Percentiles rank a stretch among this genome's conserved stretches.
phyloP scores from a whole-genome alignment of 768 basidiomycete genomes.

The Sistotremastrum niveocremeum region DNA sequence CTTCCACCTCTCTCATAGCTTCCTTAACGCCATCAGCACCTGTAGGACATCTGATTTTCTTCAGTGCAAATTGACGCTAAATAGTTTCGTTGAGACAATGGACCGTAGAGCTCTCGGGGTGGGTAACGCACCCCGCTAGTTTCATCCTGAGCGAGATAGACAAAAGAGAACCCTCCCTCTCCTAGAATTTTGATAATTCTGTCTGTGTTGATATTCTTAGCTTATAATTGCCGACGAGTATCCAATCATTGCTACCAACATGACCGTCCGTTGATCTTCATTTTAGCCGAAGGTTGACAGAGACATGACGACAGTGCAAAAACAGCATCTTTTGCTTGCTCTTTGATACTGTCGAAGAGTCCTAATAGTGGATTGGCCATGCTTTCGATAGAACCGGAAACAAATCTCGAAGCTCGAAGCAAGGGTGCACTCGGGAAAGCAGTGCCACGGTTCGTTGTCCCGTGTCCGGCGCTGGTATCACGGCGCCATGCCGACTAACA shows the following conservation, averaged over 20 bases:
- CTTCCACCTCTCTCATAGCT: constrained; percentile 82
- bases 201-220: constrained; percentile 24
- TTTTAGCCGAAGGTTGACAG: constrained; percentile 67
- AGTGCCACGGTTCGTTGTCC: neutral
- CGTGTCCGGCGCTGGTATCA: neutral
- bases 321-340: constrained; percentile 70
- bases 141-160: constrained; percentile 80
- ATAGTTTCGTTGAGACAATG: constrained; percentile 15
- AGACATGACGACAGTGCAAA: constrained; percentile 73
- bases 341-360: constrained; percentile 44
- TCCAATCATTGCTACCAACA: constrained; percentile 37
- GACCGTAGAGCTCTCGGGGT: neutral
- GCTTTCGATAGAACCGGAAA: neutral
- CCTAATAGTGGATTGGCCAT: constrained; percentile 24
- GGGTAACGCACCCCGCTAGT: constrained; percentile 53
- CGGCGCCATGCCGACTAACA: neutral
- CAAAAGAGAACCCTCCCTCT: constrained; percentile 92
- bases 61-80: constrained; percentile 85
- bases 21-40: constrained; percentile 81
- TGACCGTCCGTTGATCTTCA: constrained; percentile 93
- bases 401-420: neutral
- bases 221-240: neutral
- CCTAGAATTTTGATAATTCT: constrained; percentile 87
- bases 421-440: neutral
- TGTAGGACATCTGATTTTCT: constrained; percentile 91